Evolutionary conservation across 75 land plant species (phyloP), one percentile per base, ranked within the genome.

Genomic region (Picea glauca): DNA sequence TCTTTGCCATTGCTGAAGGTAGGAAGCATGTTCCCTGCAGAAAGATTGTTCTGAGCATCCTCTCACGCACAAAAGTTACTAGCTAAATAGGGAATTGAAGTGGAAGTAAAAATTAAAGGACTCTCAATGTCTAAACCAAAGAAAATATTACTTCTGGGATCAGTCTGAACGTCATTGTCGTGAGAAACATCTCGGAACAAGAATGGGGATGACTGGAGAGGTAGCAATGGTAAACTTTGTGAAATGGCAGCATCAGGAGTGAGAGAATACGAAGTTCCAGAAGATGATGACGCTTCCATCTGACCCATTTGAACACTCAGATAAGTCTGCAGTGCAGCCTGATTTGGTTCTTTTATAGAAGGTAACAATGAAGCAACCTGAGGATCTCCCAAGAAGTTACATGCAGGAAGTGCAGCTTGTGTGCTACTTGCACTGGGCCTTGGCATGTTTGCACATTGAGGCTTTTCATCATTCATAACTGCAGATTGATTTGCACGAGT

Each of bases 191-290:
- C 86, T 86, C 84, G 85, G 61, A 83, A 79, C 58, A 91, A 21
- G 75, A 86, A 58, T 9, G 91, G 50, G 26, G 80, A 85, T 77
- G 78, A 38, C 54, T 35, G 73, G 58, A 81, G 75, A 5, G 87
- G 88, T 18, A 89, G 77, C 15, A 50, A 75, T 30, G 85, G 75
- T 75, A 88, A 83, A 75, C 50, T 83, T 17, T 86, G 87, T 72
- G 87, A 87, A 20, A 65, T 58, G 58, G 80, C 65, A 58, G 79
- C 78, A 63, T 91, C 93, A 31, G 59, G 58, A 23, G 30, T 30
- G 76, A 89, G 60, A 77, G 89, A 82, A 81, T 84, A 89, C 30
- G 91, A 91, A 59, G 84, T 87, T 62, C 87, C 88, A 68, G 91
- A 87, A 26, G 89, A 87, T 15, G 91, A 78, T 26, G 76, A 75